Base-by-base conservation (phyloP, 2,329 filamentous ascomycete genomes). In the Fusarium stilboides region DNA sequence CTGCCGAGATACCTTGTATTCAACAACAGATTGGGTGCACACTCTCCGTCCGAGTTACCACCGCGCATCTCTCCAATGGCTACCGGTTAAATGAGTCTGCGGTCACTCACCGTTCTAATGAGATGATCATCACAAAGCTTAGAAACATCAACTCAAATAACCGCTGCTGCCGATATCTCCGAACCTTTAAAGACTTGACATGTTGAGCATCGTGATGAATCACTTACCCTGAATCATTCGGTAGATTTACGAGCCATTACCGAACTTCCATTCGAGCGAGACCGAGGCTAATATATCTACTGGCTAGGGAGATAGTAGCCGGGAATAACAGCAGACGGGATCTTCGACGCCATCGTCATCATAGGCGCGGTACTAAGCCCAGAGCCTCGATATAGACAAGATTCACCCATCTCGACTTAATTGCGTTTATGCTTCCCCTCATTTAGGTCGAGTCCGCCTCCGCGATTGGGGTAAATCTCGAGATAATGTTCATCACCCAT, bases 351-450 rank as follows among this genome's bases (percentile, higher is more conserved):
- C 36, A 64, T 71, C 39, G 53, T 63, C 66, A 62, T 59, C 47
- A 55, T 43, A 24, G 65, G 53, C 54, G 53, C 42, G 31, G 36
- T 22, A 10, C 34, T 50, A 58, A 46, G 44, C 20, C 36, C n/a
- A 19, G 40, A 55, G 36, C 28, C 52, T 56, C 49, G 44, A 69
- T 42, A 28, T 58, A 26, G 39, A 13, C 34, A 58, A 42, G 49
- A 43, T 55, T 34, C 47, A 24, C 52, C 34, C 24, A 20, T 55
- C 44, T 43, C n/a, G 24, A 22, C 19, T 44, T 36, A 54, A 43
- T 53, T 42, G 9, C 10, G 10, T 36, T 62, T 66, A 71, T 70
- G 63, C 71, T 71, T 72, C 65, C 44, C 70, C 70, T 73, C 70
- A 65, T 40, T 49, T 37, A 40, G 15, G 24, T 50, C n/a, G 43